These are phyloP conservation scores for Populus nigra DNA, from an alignment of 345 rosid species.

Conservation along the genomic window DNA sequence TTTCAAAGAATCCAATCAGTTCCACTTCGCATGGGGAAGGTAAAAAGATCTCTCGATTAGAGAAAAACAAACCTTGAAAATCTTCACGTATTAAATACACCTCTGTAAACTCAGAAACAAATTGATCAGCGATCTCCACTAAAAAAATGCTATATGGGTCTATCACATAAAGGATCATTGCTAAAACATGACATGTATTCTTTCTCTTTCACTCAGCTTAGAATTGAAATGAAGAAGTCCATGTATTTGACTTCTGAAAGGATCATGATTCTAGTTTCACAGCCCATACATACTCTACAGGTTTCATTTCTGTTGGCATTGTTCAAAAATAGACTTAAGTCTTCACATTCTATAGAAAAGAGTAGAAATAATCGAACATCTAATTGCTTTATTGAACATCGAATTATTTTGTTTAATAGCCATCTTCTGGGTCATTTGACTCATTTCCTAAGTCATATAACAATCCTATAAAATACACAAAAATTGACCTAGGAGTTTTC, in stretches of 20 bases:
- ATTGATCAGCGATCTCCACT: background rate
- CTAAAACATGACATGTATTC: background rate
- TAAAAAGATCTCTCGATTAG: no score
- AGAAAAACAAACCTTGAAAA: no score
- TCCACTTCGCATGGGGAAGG: no score
- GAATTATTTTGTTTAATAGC: constrained; percentile 83
- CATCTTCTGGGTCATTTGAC: constrained; percentile 97
- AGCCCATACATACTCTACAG: background rate
- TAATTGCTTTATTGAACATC: background rate
- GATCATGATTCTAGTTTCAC: background rate
- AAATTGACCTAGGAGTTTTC: constrained; percentile 78
- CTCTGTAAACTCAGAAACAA: constrained; percentile 40
- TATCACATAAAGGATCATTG: background rate
- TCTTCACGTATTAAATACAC: constrained; percentile 23
- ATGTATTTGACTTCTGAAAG: background rate
- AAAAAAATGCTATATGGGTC: no score
- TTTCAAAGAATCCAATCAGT: no score
- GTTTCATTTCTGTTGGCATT: background rate
- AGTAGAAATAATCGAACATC: background rate
- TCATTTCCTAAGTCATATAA: constrained; percentile 89
- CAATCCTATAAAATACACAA: constrained; percentile 90
- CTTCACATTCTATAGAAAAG: background rate
- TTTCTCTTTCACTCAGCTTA: background rate
- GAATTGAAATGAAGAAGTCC: background rate
- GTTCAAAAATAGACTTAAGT: background rate